These are phyloP conservation scores for Penicillium crystallinum DNA, from an alignment of 495 filamentous ascomycete genomes.

Conservation along the genomic window DNA sequence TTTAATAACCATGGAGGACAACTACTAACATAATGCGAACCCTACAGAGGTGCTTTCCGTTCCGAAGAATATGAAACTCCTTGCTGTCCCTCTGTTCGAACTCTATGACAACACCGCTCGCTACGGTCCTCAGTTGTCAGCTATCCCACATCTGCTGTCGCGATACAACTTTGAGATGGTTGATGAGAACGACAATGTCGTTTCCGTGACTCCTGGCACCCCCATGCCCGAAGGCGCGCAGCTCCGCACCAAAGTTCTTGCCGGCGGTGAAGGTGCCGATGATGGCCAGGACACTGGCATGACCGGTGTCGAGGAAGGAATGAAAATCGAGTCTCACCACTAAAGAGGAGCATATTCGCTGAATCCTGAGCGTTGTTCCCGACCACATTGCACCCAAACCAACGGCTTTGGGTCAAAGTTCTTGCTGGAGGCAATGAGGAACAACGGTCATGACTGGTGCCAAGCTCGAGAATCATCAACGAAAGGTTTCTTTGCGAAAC, in stretches of 20 bases:
- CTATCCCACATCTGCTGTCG: slow-evolving; percentile 89
- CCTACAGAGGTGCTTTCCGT: slow-evolving; percentile 84
- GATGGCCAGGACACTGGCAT: slow-evolving; percentile 42
- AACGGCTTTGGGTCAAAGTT: not conserved
- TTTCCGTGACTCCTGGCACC: slow-evolving; percentile 75
- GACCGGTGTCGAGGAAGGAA: slow-evolving; percentile 29
- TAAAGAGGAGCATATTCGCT: not conserved
- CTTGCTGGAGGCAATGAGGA: not conserved
- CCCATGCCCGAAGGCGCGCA: slow-evolving; percentile 40
- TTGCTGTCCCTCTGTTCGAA: slow-evolving; percentile 94
- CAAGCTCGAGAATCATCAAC: not conserved
- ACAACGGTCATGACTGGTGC: not conserved
- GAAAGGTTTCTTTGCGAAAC: not conserved
- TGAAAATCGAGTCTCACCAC: slow-evolving; percentile 19
- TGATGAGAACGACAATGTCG: slow-evolving; percentile 87
- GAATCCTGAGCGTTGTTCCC: not conserved
- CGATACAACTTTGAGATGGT: slow-evolving; percentile 97
- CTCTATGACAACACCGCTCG: slow-evolving; percentile 94
- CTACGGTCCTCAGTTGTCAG: slow-evolving; percentile 92
- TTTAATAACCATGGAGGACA: not conserved
- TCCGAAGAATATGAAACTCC: slow-evolving; percentile 98
- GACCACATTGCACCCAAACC: not conserved
- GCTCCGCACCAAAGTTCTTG: slow-evolving; percentile 66
- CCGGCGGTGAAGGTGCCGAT: slow-evolving; percentile 51
- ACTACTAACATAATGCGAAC: slow-evolving; percentile 10